Conservation (phyloP, 1,284 basidiomycete species). For the Tetrapyrgos nigripes region DNA sequence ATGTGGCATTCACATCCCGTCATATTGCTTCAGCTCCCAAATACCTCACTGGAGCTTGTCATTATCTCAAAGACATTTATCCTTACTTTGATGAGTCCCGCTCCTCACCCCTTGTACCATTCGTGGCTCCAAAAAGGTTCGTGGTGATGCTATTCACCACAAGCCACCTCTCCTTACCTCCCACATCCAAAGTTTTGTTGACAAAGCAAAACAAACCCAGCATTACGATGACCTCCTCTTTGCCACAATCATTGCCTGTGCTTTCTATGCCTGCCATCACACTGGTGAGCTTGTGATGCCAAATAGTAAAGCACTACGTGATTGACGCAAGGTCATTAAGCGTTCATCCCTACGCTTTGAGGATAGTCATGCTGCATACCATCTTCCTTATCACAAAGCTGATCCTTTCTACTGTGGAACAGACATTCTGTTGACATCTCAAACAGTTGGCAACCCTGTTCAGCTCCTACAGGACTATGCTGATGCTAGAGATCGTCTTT, state of each 20-base stretch:
- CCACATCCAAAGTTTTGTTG: constrained; percentile 24
- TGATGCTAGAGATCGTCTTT: constrained; percentile 16
- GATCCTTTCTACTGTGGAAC: constrained; percentile 28
- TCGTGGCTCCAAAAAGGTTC: constrained; percentile 19
- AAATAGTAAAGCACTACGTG: constrained; percentile 16
- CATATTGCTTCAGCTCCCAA: constrained; percentile 26
- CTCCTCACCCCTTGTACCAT: constrained; percentile 18
- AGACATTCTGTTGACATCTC: constrained; percentile 20
- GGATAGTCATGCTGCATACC: constrained; percentile 8
- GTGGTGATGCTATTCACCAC: constrained; percentile 18
- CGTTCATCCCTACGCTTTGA: constrained; percentile 18
- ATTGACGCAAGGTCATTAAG: constrained; percentile 30
- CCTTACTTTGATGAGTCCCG: constrained; percentile 19
- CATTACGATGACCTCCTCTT: constrained; percentile 32
- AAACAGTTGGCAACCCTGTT: constrained; percentile 25
- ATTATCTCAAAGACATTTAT: constrained; percentile 21
- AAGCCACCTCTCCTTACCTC: constrained; percentile 24
- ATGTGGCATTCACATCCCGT: constrained; percentile 24
- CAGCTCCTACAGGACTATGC: constrained; percentile 17
- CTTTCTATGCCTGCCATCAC: constrained; percentile 32
- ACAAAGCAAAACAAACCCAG: background rate
- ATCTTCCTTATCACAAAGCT: constrained; percentile 26
- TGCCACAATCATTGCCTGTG: constrained; percentile 25
- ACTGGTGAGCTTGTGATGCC: constrained; percentile 26
- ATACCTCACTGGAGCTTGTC: constrained; percentile 24